Percentiles rank a stretch among this genome's conserved stretches.
Conservation (phyloP, 2,329 filamentous ascomycete genomes). For the Aureobasidium musti region DNA sequence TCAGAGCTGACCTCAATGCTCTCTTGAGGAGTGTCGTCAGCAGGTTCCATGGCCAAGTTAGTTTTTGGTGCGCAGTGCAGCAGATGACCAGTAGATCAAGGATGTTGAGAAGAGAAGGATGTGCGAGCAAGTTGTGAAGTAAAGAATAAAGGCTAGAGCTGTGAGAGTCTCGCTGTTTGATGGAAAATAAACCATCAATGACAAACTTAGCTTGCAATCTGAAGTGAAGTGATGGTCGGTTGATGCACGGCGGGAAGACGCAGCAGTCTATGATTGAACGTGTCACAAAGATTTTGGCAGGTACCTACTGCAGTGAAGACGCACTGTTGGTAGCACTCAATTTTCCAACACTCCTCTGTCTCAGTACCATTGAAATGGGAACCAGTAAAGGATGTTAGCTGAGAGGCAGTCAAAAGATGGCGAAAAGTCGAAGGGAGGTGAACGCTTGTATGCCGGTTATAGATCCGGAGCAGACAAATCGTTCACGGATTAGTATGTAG, state of each 20-base stretch:
- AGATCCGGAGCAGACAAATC: neutral
- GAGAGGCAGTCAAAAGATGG: neutral
- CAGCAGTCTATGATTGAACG: constrained; percentile 15
- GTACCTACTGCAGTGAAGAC: neutral
- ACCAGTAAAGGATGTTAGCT: neutral
- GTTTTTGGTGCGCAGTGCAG: neutral
- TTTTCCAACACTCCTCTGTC: neutral
- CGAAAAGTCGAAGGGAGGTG: neutral
- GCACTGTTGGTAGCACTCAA: neutral
- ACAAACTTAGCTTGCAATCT: neutral
- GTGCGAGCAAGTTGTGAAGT: neutral
- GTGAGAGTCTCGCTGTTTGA: neutral
- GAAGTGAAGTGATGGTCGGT: neutral
- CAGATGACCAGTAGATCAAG: neutral
- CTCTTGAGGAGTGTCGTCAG: neutral
- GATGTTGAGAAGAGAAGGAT: neutral
- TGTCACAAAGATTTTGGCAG: constrained; percentile 11
- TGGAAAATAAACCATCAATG: neutral
- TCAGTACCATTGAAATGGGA: neutral
- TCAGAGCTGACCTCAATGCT: neutral
- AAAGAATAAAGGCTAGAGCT: neutral
- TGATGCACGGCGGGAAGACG: constrained; percentile 15
- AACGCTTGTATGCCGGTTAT: neutral
- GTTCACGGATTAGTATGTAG: neutral
- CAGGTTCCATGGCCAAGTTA: neutral